Evolutionary conservation across 2,329 filamentous ascomycete species (phyloP).

Genomic region (Clarireedia sp.): DNA sequence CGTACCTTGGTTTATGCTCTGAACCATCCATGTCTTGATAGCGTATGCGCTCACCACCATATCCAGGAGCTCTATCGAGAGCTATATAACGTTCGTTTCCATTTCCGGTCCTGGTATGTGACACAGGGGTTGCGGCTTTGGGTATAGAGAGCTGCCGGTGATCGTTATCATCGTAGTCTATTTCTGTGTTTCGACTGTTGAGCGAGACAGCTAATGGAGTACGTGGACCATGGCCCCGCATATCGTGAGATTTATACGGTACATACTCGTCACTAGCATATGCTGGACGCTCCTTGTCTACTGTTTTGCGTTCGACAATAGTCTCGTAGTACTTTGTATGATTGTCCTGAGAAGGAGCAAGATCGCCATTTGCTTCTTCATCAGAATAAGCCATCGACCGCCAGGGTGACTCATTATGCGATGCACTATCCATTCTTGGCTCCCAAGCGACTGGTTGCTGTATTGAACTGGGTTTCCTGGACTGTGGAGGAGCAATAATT

Average conservation of each 20-base stretch:
- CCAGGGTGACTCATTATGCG: background rate
- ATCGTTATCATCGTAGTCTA: background rate
- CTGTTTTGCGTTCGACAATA: slow-evolving; percentile 8
- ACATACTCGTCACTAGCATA: slow-evolving; percentile 23
- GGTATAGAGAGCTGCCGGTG: background rate
- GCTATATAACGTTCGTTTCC: slow-evolving; percentile 15
- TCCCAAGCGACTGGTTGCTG: background rate
- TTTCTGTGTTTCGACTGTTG: background rate
- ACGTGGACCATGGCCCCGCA: slow-evolving; percentile 8
- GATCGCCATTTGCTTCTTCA: slow-evolving; percentile 10
- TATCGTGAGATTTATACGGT: slow-evolving; percentile 19
- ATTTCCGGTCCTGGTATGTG: slow-evolving; percentile 9
- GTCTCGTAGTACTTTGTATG: slow-evolving; percentile 27
- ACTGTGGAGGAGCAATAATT: slow-evolving; percentile 25
- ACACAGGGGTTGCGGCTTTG: background rate
- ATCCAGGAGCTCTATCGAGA: slow-evolving; percentile 16
- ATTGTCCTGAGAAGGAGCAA: slow-evolving; percentile 26
- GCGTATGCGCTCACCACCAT: slow-evolving; percentile 12
- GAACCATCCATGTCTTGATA: slow-evolving; percentile 17
- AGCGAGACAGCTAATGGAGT: background rate
- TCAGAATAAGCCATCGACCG: slow-evolving; percentile 6
- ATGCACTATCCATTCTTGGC: background rate
- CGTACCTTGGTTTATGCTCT: slow-evolving; percentile 17
- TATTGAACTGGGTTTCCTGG: background rate
- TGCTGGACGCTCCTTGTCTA: slow-evolving; percentile 10